phyloP scores from a whole-genome alignment of 2,329 filamentous ascomycete genomes.

The Chalaropsis thielavioides region DNA sequence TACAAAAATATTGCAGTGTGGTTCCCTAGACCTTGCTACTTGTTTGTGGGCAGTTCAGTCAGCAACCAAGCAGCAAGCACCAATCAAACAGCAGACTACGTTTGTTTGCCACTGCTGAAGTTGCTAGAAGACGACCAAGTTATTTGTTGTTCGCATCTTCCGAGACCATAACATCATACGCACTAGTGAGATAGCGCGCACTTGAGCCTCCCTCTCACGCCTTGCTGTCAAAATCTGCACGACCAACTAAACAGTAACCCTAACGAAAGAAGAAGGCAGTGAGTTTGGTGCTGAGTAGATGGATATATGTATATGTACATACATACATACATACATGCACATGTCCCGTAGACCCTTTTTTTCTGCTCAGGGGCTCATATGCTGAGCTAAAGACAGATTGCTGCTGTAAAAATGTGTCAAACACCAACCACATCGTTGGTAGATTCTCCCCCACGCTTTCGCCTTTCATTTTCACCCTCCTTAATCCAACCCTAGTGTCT shows the following conservation, averaged over 20 bases:
- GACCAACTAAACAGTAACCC: not conserved
- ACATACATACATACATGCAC: too few relatives aligned
- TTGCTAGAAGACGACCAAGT: not conserved
- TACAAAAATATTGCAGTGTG: constrained; percentile 1
- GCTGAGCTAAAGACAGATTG: not conserved
- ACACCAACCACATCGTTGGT: not conserved
- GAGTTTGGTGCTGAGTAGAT: not conserved
- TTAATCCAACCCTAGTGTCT: too few relatives aligned
- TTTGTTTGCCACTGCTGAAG: not conserved
- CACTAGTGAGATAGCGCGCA: not conserved
- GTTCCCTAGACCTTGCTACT: not conserved
- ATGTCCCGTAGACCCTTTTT: not conserved
- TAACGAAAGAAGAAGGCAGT: not conserved
- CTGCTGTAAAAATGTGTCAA: not conserved
- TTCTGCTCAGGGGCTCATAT: too few relatives aligned
- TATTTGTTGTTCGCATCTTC: not conserved
- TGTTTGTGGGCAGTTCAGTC: constrained; percentile 6
- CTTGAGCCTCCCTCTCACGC: not conserved
- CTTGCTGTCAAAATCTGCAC: not conserved
- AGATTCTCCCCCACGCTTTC: not conserved
- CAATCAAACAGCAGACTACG: not conserved
- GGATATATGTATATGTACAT: too few relatives aligned
- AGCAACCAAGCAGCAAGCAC: constrained; percentile 1
- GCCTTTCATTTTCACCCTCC: not conserved
- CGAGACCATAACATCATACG: not conserved